A percentile compares a stretch with the other conserved stretches of the same genome.
phyloP scores from a whole-genome alignment of 2,329 filamentous ascomycete genomes.

The Rutstroemia sp. region DNA sequence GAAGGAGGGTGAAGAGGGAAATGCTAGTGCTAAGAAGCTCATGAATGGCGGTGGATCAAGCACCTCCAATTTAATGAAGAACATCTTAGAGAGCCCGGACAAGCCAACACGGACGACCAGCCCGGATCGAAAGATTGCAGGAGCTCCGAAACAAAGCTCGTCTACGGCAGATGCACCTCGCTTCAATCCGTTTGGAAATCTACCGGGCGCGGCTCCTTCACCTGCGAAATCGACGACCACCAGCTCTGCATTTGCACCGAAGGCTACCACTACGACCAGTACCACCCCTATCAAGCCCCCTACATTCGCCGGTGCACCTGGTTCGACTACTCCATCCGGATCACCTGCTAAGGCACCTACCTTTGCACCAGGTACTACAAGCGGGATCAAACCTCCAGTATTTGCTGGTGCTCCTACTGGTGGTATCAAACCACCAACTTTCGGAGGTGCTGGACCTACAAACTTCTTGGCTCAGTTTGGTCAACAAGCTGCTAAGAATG shows the following conservation, averaged over 20 bases:
- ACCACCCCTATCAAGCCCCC: slow-evolving; percentile 6
- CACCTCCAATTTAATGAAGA: slow-evolving; percentile 28
- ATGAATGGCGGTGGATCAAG: slow-evolving; percentile 22
- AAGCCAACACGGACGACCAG: slow-evolving; percentile 8
- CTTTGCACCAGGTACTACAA: not conserved
- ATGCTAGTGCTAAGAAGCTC: slow-evolving; percentile 15
- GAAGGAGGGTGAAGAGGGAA: slow-evolving; percentile 20
- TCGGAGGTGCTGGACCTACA: slow-evolving; percentile 16
- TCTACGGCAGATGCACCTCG: slow-evolving; percentile 16
- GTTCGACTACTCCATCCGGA: not conserved
- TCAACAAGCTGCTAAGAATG: slow-evolving; percentile 15
- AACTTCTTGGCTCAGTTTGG: slow-evolving; percentile 24
- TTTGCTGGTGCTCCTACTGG: slow-evolving; percentile 1
- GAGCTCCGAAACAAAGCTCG: not conserved
- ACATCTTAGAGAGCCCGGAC: slow-evolving; percentile 24
- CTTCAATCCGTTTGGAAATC: slow-evolving; percentile 24
- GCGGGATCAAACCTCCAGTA: slow-evolving; percentile 2
- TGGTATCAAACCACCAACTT: slow-evolving; percentile 21
- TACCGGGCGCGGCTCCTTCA: slow-evolving; percentile 18
- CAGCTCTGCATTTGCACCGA: not conserved
- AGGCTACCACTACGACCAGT: not conserved
- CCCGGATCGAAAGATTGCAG: not conserved
- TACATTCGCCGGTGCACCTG: not conserved
- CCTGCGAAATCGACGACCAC: slow-evolving; percentile 4
- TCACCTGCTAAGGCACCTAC: not conserved